Evolutionary conservation across 1,284 basidiomycete genomes (phyloP).

Genomic region (Sanghuangporus weigelae): DNA sequence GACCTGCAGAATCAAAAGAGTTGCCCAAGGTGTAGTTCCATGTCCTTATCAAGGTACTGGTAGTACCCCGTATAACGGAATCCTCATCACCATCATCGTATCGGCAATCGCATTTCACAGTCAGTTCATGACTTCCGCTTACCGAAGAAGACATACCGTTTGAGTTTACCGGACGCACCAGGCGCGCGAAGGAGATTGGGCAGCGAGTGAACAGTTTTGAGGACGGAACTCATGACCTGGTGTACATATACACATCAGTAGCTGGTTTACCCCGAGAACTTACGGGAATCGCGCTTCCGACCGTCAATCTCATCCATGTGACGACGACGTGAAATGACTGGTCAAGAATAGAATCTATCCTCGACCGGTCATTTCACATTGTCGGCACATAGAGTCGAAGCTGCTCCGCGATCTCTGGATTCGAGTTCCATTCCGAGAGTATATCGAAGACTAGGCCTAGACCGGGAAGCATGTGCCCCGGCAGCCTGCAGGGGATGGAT

Average conservation of each 20-base stretch:
- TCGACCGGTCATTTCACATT: too few relatives aligned
- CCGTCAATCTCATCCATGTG: too few relatives aligned
- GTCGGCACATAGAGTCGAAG: too few relatives aligned
- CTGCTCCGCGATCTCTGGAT: too few relatives aligned
- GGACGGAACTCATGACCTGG: too few relatives aligned
- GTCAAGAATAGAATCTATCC: too few relatives aligned
- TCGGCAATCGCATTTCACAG: constrained; percentile 20
- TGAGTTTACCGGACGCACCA: constrained; percentile 45
- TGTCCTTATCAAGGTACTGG: constrained; percentile 41
- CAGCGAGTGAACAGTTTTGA: constrained; percentile 46
- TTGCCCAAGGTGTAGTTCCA: constrained; percentile 48
- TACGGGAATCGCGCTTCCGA: too few relatives aligned
- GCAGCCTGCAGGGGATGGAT: constrained; percentile 54
- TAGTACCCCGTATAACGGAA: constrained; percentile 34
- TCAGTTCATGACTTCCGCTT: background rate
- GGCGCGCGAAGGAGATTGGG: constrained; percentile 48
- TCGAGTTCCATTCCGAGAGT: constrained; percentile 35
- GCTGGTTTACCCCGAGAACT: too few relatives aligned
- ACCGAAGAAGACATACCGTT: constrained; percentile 37
- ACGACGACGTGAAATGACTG: too few relatives aligned
- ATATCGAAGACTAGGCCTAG: constrained; percentile 75
- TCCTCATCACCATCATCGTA: constrained; percentile 8
- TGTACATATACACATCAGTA: too few relatives aligned
- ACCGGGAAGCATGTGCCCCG: constrained; percentile 66
- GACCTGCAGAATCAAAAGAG: constrained; percentile 45